phyloP scores from a whole-genome alignment of 2,329 filamentous ascomycete genomes.

The Aurifilum marmelostoma region DNA sequence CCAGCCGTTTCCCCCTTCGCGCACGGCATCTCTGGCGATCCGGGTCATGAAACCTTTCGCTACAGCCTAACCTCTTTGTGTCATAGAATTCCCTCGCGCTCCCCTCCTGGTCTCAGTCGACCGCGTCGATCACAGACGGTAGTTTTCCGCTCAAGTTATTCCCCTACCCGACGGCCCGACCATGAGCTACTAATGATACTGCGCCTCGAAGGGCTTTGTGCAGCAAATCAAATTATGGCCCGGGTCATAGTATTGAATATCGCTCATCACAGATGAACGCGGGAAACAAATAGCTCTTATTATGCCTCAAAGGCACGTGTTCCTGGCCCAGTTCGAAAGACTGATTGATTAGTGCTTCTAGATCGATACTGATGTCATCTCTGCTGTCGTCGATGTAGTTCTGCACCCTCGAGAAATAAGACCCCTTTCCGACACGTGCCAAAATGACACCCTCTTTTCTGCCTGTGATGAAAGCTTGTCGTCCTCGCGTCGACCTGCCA shows the following conservation, averaged over 20 bases:
- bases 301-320: neutral
- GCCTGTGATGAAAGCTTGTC: neutral
- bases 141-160: neutral
- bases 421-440: neutral
- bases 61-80: slow-evolving; percentile 1
- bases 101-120: slow-evolving; percentile 1
- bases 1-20: neutral
- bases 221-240: neutral
- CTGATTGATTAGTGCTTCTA: neutral
- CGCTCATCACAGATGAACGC: neutral
- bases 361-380: neutral
- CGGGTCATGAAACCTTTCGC: slow-evolving; percentile 22
- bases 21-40: slow-evolving; percentile 18
- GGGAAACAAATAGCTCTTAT: neutral
- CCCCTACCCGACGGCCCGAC: neutral
- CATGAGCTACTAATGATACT: neutral
- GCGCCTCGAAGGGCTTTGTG: neutral
- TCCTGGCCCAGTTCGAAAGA: neutral
- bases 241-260: neutral
- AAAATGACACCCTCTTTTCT: neutral
- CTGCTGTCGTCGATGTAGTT: neutral
- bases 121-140: slow-evolving; percentile 3
- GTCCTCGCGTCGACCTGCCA: neutral
- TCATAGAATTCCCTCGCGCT: no score
- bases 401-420: neutral